Evolutionary conservation across 495 filamentous ascomycete genomes (phyloP), one percentile per base, ranked within the genome.

Genomic region (Penicillium malachiteum): DNA sequence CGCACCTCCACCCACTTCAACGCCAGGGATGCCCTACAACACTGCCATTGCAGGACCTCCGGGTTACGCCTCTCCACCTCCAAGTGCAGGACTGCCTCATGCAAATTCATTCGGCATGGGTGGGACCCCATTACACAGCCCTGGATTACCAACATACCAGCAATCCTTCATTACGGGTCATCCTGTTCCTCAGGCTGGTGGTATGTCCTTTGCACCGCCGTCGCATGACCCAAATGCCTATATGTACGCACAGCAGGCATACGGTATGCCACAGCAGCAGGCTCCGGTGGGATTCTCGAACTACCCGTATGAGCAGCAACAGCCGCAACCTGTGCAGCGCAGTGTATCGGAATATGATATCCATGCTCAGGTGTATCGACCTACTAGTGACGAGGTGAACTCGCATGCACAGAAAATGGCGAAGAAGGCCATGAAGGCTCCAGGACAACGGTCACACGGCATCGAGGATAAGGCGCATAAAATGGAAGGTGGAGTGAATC

Each of bases 291-390:
- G 85, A 0, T 87, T 83, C 59, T 77, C 85, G 12, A 76, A 80
- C 30, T 86, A 79, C 56, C 77, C 74, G 14, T 86, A 89, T 65
- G 66, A 62, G 17, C 70, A 69, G 59, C 35, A 67, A 12, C 69
- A 69, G 34, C 71, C 58, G n/a, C 71, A 58, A 53, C 69, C 62
- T 32, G 69, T 77, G 34, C 66, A 59, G 34, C 54, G 67, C 11
- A 58, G 55, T 21, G 34, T 63, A 3, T 56, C 67, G 14, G 82
- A 87, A 37, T 91, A 91, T 60, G 66, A 76, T 34, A 80, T 93
- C 31, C 91, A 96, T 67, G 82, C 79, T 55, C 90, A 94, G 70
- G 66, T 88, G 11, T 96, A 94, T 61, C 70, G 85, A 50, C 91
- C 92, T 8, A 89, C 86, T 1, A 85, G 90, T 65, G 74, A 71